These are phyloP conservation scores for Pestalotiopsis sp. DNA, from an alignment of 2,329 filamentous ascomycete genomes.

Conservation along the genomic window DNA sequence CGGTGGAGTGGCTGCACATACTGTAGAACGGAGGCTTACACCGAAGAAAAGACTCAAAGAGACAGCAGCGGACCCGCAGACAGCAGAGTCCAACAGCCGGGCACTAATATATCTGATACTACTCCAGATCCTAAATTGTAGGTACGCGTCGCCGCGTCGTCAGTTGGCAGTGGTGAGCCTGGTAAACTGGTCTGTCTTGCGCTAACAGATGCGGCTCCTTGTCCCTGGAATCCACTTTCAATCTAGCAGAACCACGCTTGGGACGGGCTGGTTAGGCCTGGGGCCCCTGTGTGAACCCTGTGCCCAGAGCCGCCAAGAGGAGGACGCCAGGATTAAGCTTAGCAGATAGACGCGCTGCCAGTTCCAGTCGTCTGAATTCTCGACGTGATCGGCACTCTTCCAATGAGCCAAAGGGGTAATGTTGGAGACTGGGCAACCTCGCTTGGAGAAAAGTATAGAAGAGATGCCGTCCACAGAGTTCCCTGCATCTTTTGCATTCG, in stretches of 20 bases:
- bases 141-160: not conserved
- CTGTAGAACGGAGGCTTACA: not conserved
- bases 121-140: not conserved
- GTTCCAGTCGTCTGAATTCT: not conserved
- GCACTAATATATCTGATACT: not conserved
- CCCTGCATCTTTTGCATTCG: not conserved
- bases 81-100: not conserved
- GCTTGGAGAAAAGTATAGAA: not conserved
- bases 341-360: not conserved
- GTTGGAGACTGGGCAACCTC: not conserved
- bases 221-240: constrained; percentile 4
- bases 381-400: not conserved
- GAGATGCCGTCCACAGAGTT: not conserved
- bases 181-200: not conserved
- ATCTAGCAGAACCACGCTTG: not conserved
- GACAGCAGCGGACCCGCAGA: not conserved
- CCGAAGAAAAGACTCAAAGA: not conserved
- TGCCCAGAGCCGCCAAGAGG: not conserved
- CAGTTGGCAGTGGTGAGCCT: not conserved
- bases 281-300: not conserved
- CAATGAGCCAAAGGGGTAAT: not conserved
- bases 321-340: not conserved
- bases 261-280: no score
- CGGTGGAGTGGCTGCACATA: not conserved
- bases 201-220: not conserved